phyloP scores from a whole-genome alignment of 352 stramenopile genomes.

The Phytophthora pinifolia region DNA sequence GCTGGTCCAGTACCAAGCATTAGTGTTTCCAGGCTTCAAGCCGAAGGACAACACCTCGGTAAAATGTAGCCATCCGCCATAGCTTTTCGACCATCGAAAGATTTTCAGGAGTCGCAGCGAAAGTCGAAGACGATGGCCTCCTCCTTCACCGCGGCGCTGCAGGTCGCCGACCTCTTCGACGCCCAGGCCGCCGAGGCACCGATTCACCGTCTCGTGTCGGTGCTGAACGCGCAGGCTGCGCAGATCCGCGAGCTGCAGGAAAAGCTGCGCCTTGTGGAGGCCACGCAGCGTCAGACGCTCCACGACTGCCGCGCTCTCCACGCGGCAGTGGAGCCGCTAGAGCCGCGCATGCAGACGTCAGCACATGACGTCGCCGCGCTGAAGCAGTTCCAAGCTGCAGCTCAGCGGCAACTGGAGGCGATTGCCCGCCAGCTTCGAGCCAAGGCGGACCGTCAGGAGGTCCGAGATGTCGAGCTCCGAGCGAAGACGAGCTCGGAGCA shows the following conservation, averaged over 20 bases:
- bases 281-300: conserved; percentile 31
- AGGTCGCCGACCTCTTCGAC: conserved; percentile 58
- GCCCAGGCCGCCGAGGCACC: conserved; percentile 46
- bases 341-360: conserved; percentile 10
- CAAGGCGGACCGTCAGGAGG: conserved; percentile 28
- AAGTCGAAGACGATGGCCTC: conserved; percentile 2
- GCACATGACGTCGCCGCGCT: conserved; percentile 5
- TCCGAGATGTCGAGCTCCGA: conserved; percentile 12
- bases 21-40: too few relatives aligned
- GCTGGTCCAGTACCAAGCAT: too few relatives aligned
- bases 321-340: conserved; percentile 7
- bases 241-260: conserved; percentile 37
- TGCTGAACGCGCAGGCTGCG: conserved; percentile 58
- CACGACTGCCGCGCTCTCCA: conserved; percentile 20
- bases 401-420: conserved; percentile 6
- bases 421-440: conserved; percentile 22
- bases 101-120: conserved; percentile 8
- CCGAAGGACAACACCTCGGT: neutral
- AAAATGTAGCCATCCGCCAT: conserved; percentile 9
- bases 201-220: conserved; percentile 58
- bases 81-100: conserved; percentile 8
- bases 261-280: conserved; percentile 34
- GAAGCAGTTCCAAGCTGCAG: conserved; percentile 8
- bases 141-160: conserved; percentile 9
- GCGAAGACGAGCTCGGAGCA: conserved; percentile 23